phyloP scores from a whole-genome alignment of 208 protist species.

The Trypanosoma melophagium region DNA sequence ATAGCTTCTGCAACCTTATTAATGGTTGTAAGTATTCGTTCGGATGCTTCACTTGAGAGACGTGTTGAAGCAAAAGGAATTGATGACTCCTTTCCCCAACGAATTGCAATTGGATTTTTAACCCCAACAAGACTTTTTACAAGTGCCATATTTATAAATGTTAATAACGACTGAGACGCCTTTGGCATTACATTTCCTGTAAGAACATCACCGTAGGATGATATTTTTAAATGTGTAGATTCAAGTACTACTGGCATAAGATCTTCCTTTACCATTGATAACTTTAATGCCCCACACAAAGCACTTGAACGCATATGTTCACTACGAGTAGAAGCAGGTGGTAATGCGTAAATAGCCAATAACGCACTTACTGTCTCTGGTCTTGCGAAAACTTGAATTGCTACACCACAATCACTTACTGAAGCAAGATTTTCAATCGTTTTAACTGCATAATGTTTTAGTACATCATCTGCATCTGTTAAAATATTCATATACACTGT shows the following conservation, averaged over 20 bases:
- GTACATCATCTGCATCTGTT: constrained; percentile 67
- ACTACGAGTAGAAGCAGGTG: constrained; percentile 40
- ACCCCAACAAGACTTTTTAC: constrained; percentile 55
- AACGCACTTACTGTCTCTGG: constrained; percentile 56
- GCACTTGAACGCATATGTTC: constrained; percentile 86
- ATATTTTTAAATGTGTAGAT: constrained; percentile 43
- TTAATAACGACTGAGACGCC: constrained; percentile 75
- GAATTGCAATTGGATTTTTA: constrained; percentile 42
- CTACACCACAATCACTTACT: constrained; percentile 49
- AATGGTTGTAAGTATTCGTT: constrained; percentile 28
- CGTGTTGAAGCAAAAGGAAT: constrained; percentile 31
- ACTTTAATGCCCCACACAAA: constrained; percentile 74
- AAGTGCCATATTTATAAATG: constrained; percentile 70
- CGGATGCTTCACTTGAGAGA: constrained; percentile 23
- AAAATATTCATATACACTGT: constrained; percentile 58
- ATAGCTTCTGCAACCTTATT: constrained; percentile 30
- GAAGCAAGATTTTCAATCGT: constrained; percentile 90
- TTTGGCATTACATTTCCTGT: constrained; percentile 39
- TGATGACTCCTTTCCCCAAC: constrained; percentile 37
- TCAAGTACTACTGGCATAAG: constrained; percentile 61
- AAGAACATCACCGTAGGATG: constrained; percentile 50
- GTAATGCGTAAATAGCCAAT: constrained; percentile 59
- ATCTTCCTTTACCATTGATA: constrained; percentile 62
- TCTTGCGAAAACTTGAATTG: constrained; percentile 53
- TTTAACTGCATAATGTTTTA: constrained; percentile 88